Base-by-base conservation (phyloP, 805 yeast species). In the Saccharomycopsis olivae region DNA sequence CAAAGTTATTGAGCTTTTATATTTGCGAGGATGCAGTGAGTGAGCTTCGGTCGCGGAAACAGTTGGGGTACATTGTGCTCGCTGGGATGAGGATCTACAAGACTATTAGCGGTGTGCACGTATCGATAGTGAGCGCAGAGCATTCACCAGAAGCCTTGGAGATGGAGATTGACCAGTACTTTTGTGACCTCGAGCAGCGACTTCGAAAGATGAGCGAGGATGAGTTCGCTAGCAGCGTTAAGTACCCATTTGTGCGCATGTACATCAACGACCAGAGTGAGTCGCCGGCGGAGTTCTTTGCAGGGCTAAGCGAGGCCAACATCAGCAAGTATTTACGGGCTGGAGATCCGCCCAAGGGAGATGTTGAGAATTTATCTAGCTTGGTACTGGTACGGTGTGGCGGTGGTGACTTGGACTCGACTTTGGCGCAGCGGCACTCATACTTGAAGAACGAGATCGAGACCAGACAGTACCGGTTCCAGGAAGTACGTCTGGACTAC, bases 51-150 rank as follows among this genome's bases (percentile, higher is more conserved):
- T 65, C 64, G 15, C 68, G 66, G 48, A 66, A 65, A 43, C 81
- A 75, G 47, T 54, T 81, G 40, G 88, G 85, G 0, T 81, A 81
- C 51, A 63, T 68, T 4, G 73, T 78, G 0, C 48, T 68, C n/a
- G 71, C 77, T 16, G 86, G 86, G 0, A 40, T 67, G 19, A 58
- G 82, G 43, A 49, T 69, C 1, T 54, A 73, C 21, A 60, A 75
- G 39, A 62, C 65, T 17, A 68, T 77, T 0, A 54, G 70, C 24
- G 89, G 89, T 1, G 44, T 79, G 3, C 78, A 74, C 49, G 56
- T 81, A 9, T 61, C 72, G 1, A 55, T 76, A 64, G 44, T 29
- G 13, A 75, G 85, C 46, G 67, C 69, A 13, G 58, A 57, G 2
- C 61, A 61, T 39, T 42, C 59, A 0, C 69, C 78, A 2, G 50